Conservation (phyloP, 192 early-diverging fungal genomes). For the Coemansia sp. region DNA sequence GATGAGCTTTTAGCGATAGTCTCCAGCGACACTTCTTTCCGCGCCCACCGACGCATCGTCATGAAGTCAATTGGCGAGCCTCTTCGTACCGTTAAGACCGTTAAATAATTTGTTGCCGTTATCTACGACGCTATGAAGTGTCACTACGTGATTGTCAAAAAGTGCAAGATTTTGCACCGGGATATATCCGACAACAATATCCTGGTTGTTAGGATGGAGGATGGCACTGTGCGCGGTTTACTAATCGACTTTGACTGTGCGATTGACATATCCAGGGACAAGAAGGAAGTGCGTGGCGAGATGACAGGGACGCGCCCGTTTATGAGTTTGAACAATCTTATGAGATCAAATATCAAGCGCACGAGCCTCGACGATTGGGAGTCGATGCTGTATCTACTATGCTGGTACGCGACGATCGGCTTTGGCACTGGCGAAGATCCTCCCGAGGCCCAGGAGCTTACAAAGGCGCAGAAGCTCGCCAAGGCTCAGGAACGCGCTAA, state of each 20-base stretch:
- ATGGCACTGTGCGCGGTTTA: too few species aligned
- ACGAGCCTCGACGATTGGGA: too few species aligned
- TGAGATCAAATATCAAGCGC: too few species aligned
- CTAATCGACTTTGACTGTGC: too few species aligned
- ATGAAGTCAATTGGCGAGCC: constrained; percentile 16
- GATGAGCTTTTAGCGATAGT: neutral
- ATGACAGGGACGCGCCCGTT: constrained; percentile 18
- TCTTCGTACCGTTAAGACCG: neutral
- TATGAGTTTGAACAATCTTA: constrained; percentile 33
- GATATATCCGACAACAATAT: constrained; percentile 29
- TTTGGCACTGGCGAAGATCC: too few species aligned
- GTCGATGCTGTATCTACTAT: too few species aligned
- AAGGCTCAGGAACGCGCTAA: too few species aligned
- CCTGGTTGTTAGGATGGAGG: too few species aligned
- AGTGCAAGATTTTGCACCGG: constrained; percentile 29
- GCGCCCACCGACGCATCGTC: constrained; percentile 10
- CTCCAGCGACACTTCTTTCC: neutral
- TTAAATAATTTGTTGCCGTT: constrained; percentile 23
- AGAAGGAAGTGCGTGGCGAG: neutral
- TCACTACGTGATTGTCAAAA: constrained; percentile 13
- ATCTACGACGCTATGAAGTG: constrained; percentile 26
- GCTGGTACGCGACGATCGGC: too few species aligned
- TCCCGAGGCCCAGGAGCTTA: too few species aligned
- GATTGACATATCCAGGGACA: too few species aligned
- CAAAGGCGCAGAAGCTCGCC: too few species aligned